These are phyloP conservation scores for Euphorbia celastroides DNA, from an alignment of 441 rosid species.

Conservation along the genomic window DNA sequence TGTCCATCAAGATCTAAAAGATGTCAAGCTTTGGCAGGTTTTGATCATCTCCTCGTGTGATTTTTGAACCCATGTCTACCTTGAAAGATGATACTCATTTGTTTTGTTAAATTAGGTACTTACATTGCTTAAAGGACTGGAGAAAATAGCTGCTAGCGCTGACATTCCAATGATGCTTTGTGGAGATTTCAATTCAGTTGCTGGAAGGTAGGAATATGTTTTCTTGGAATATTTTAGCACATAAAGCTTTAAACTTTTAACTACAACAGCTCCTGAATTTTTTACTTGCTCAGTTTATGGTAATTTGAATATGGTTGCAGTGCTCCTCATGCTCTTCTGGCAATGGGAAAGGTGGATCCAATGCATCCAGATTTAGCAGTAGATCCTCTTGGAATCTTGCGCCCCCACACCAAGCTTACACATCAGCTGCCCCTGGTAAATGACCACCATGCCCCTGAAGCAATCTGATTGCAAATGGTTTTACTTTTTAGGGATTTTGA, in stretches of 20 bases:
- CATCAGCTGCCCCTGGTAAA: conserved; percentile 96
- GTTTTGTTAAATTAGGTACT: conserved; percentile 59
- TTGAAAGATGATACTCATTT: conserved; percentile 11
- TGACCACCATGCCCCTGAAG: not conserved
- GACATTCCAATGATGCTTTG: conserved; percentile 99
- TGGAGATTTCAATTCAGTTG: conserved; percentile 94
- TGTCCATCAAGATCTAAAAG: conserved; percentile 84
- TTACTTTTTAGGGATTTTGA: conserved; percentile 14
- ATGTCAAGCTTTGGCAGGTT: conserved; percentile 99
- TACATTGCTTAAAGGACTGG: conserved; percentile 93
- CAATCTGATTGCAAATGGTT: not conserved
- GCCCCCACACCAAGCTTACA: conserved; percentile 76
- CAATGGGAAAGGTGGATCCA: conserved; percentile 87
- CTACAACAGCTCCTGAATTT: not conserved
- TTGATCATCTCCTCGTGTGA: conserved; percentile 8
- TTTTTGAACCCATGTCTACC: not conserved
- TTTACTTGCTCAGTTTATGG: conserved; percentile 3
- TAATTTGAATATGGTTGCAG: conserved; percentile 40
- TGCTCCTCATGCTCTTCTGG: conserved; percentile 96
- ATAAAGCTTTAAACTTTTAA: not conserved
- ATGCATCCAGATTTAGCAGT: conserved; percentile 69
- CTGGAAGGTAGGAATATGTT: conserved; percentile 66
- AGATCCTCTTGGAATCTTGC: conserved; percentile 86
- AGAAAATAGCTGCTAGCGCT: conserved; percentile 97
- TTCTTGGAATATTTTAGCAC: not conserved